Evolutionary conservation across 257 asterid species (phyloP), one percentile per base, ranked within the genome.

Genomic region (Ajuga chamaepitys): DNA sequence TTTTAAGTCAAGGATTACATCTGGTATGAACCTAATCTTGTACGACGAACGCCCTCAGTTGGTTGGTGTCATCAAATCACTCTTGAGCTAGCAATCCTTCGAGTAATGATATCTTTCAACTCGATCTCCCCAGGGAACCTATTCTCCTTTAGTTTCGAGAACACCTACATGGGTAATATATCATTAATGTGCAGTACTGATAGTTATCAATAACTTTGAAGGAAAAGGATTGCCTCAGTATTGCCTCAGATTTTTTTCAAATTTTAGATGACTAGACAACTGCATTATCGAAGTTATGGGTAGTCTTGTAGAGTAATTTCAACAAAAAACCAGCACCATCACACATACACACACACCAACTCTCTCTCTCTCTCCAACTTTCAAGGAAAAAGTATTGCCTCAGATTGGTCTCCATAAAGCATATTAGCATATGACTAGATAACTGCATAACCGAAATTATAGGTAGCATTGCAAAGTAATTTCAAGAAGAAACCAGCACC

Each of bases 61-160:
- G 76, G 41, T 70, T 72, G 47, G 76, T 50, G 25, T 78, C 85
- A 46, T 81, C 86, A 32, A 30, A 82, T 67, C 54, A 83, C 96
- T 58, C 89, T 77, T 7, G 89, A 79, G 69, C 30, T 75, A 22
- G 90, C 72, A 62, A 92, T 82, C 75, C 86, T 89, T 79, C 81
- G 73, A 66, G 77, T 76, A 44, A 93, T 61, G 65, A 84, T 81
- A 17, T 89, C 96, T 80, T 85, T 93, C 84, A 93, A 72, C 89
- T 93, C 98, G 35, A 93, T 86, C 76, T 93, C 98, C 21, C 96
- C 93, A 0, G 98, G 97, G 80, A 93, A 89, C 75, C 96, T 83
- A 22, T 78, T 72, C 82, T 81, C 87, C 71, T 79, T 87, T 30
- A 93, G 79, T 62, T 89, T 93, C 16, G 98, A 93, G 78, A 85